phyloP scores from a whole-genome alignment of 2,329 filamentous ascomycete species.

The Penicillium digitatum region DNA sequence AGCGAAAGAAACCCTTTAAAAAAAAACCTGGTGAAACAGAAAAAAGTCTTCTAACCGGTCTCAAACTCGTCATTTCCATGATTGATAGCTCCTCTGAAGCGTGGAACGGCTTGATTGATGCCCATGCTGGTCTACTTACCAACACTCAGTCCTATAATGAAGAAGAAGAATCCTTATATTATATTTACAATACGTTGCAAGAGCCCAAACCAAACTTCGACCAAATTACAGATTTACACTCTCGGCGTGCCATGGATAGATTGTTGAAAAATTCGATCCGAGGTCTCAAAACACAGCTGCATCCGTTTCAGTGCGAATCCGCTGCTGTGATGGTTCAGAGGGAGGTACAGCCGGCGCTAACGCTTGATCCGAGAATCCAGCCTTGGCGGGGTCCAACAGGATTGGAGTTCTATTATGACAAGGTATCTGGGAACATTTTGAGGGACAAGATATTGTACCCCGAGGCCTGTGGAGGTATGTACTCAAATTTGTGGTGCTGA shows the following conservation, averaged over 20 bases:
- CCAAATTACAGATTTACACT: constrained; percentile 30
- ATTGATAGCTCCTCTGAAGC: constrained; percentile 39
- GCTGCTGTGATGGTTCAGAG: constrained; percentile 79
- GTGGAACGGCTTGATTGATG: constrained; percentile 35
- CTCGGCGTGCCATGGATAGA: constrained; percentile 36
- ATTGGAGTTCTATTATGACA: constrained; percentile 65
- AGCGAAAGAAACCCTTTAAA: constrained; percentile 22
- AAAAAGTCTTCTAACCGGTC: neutral
- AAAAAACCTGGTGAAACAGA: neutral
- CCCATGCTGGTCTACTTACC: neutral
- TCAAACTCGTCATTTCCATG: constrained; percentile 37
- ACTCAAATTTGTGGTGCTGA: neutral
- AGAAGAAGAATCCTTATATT: constrained; percentile 47
- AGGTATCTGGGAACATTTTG: constrained; percentile 59
- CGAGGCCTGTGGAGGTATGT: constrained; percentile 64
- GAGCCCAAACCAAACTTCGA: constrained; percentile 37
- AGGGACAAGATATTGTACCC: constrained; percentile 70
- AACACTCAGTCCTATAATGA: constrained; percentile 14
- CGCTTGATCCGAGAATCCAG: constrained; percentile 71
- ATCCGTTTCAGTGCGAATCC: constrained; percentile 75
- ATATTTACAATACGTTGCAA: constrained; percentile 49
- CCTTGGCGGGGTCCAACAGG: constrained; percentile 58
- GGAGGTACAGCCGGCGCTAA: constrained; percentile 61
- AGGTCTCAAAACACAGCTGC: constrained; percentile 57
- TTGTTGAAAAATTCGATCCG: constrained; percentile 31